A percentile compares a stretch with the other conserved stretches of the same genome.
Conservation (phyloP, 2,329 filamentous ascomycete species). For the Exserohilum rostratum region DNA sequence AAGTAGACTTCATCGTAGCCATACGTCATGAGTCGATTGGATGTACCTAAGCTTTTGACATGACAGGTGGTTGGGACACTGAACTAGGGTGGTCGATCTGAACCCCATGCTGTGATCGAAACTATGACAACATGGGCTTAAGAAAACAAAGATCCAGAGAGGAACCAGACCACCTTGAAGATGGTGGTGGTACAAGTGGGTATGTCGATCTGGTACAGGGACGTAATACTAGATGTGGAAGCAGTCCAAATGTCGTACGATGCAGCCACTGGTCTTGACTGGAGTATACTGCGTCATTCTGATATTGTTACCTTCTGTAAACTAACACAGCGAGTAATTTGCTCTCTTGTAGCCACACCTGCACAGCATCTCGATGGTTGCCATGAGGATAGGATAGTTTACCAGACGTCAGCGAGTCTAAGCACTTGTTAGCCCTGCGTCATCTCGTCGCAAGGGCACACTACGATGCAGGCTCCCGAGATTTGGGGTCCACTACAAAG, state of each 20-base stretch:
- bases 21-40: constrained; percentile 4
- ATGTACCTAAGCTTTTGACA: background rate
- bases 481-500: background rate
- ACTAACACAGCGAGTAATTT: background rate
- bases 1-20: background rate
- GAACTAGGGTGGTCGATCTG: background rate
- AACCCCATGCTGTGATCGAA: constrained; percentile 6
- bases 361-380: background rate
- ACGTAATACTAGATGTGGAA: constrained; percentile 19
- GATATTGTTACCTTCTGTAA: background rate
- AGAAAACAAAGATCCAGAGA: background rate
- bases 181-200: constrained; percentile 11
- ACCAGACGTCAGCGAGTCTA: background rate
- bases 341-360: background rate
- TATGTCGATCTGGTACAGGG: constrained; percentile 18
- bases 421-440: background rate
- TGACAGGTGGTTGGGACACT: background rate
- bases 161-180: constrained; percentile 10
- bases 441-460: constrained; percentile 1
- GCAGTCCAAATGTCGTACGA: constrained; percentile 9
- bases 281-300: constrained; percentile 1
- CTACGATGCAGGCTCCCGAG: background rate
- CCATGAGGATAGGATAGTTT: background rate
- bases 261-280: constrained; percentile 1
- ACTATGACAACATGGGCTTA: constrained; percentile 32